phyloP scores from a whole-genome alignment of 2,329 filamentous ascomycete genomes.

The Fusarium nematophilum region DNA sequence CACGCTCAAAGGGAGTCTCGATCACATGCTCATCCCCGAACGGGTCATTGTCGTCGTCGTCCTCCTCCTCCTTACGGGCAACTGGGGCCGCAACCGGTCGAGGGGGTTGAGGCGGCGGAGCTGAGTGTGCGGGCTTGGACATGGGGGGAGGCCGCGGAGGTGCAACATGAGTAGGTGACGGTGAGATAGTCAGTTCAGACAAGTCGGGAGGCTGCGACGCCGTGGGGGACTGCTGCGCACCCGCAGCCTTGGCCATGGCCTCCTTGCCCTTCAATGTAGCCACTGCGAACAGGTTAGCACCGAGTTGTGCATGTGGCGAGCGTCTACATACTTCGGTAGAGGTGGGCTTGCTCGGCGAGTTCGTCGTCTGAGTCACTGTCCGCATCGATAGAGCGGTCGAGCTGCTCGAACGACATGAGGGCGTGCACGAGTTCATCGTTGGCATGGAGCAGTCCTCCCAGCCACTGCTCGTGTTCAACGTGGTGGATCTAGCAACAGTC shows the following conservation, averaged over 20 bases:
- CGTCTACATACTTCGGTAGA: constrained; percentile 66
- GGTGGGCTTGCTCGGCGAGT: constrained; percentile 72
- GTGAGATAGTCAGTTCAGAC: constrained; percentile 56
- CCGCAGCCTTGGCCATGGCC: constrained; percentile 53
- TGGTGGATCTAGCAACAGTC: constrained; percentile 75
- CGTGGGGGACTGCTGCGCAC: constrained; percentile 51
- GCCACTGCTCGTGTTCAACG: constrained; percentile 90
- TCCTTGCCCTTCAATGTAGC: constrained; percentile 64
- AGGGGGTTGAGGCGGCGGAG: constrained; percentile 34
- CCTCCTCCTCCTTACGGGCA: constrained; percentile 64
- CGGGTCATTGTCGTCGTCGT: constrained; percentile 86
- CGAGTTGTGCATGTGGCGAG: constrained; percentile 15
- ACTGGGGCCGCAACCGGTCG: constrained; percentile 16
- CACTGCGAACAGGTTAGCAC: constrained; percentile 61
- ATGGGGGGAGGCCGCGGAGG: constrained; percentile 54
- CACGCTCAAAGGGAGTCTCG: constrained; percentile 48
- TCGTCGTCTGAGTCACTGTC: constrained; percentile 79
- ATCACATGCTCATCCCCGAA: constrained; percentile 87
- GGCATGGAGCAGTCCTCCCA: constrained; percentile 89
- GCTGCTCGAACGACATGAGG: constrained; percentile 92
- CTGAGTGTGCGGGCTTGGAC: constrained; percentile 35
- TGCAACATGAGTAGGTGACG: constrained; percentile 55
- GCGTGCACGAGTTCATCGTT: constrained; percentile 97
- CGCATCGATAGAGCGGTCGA: constrained; percentile 85
- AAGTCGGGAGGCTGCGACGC: constrained; percentile 56